Base-by-base conservation (phyloP, 2,329 filamentous ascomycete genomes). In the Fusarium gaditjirri region DNA sequence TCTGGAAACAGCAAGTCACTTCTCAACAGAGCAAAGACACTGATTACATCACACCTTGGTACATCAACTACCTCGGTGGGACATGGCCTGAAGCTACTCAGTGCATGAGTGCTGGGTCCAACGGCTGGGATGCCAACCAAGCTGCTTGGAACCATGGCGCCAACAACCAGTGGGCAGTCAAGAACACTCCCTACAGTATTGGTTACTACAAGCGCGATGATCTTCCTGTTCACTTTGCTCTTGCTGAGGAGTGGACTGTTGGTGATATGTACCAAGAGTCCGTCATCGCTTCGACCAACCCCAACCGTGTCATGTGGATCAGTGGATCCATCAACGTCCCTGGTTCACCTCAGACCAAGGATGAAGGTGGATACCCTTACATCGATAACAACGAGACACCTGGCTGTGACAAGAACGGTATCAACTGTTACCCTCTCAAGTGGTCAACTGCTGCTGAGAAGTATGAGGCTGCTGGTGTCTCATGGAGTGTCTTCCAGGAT, bases 241-340 rank as follows among this genome's bases (percentile, higher is more conserved):
- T 66, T n/a, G 64, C 64, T 2, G 64, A 66, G 6, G 64, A 66
- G 25, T 66, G 43, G 44, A 66, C 61, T 3, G 23, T 66, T 6
- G 64, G 44, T 4, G 88, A 89, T 73, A 89, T 89, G 86, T 89
- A 89, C 65, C 86, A 80, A 81, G 85, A 88, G 77, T 80, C 81
- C 4, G 83, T 87, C 58, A 84, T 88, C 36, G 85, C 86, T 1
- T 82, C 86, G 0, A 88, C 87, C 1, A 86, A 84, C 58, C 86
- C 87, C 6, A 88, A 88, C 71, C 82, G 87, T 56, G 86, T 86
- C 8, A 83, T 82, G 9, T 83, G 87, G 81, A 80, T 85, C 35
- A 86, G 84, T 39, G 87, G 86, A 29, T 85, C 82, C 7, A 84
- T 88, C 66, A 88, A 88, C 67, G 83, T 83, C 1, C 85, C 86